Base-by-base conservation (phyloP, 1,139 yeast species). In the Nakaseomyces bracarensis region DNA sequence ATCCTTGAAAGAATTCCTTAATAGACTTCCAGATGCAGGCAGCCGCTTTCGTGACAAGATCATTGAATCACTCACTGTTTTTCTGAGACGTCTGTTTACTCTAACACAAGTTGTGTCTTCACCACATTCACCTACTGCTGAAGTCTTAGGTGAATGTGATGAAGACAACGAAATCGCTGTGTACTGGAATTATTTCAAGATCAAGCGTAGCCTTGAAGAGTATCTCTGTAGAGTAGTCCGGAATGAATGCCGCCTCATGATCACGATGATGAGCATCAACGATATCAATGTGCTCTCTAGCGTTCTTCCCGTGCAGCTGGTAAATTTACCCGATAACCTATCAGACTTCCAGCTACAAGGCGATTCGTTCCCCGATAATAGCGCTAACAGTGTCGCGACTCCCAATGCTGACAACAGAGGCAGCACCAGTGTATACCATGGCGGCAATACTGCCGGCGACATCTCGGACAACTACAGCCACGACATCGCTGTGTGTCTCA, bases 401-500 rank as follows among this genome's bases (percentile, higher is more conserved):
- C 7, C 16, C 14, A 28, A 7, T 6, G 46, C 43, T 72, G 26
- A 10, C 25, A 10, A 7, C 10, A 10, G 9, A 7, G 25, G 9
- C 7, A 10, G 25, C 25, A 22, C 25, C 7, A 22, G 9, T 10
- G 25, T 10, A 10, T 22, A 22, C 25, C 25, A 22, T 10, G 10
- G 25, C 25, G 25, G 25, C 25, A 10, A 10, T 10, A 22, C 25
- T 7, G 9, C 25, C 10, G 25, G 29, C 29, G 4, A 30, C 34
- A 3, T 4, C 34, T 16, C 10, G 22, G 22, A 30, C n/a, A 16
- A 19, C 34, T n/a, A 7, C 22, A 16, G 11, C 34, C 7, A 74
- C 25, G 95, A 87, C 50, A 94, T 95, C 0, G 96, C 95, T 0
- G 68, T 91, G 10, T 91, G 98, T 55, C 64, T 91, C 43, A 81